Evolutionary conservation across 768 basidiomycete species (phyloP).

Genomic region (Amanita molliuscula): DNA sequence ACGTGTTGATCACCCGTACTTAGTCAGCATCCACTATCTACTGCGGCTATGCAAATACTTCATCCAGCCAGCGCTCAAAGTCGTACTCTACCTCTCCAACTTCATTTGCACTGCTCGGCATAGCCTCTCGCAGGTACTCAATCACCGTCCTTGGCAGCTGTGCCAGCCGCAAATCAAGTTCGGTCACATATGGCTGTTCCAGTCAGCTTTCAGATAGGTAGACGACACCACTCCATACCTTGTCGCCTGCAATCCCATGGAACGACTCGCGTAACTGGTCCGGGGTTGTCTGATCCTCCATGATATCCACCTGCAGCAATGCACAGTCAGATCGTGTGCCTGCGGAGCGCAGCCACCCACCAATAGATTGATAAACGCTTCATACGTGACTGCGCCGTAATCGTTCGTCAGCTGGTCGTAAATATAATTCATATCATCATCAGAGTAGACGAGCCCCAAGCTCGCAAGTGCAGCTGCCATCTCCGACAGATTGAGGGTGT

Average conservation of each 20-base stretch:
- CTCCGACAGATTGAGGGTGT: slow-evolving; percentile 76
- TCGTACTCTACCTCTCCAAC: slow-evolving; percentile 63
- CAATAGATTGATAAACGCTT: slow-evolving; percentile 90
- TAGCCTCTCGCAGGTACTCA: slow-evolving; percentile 72
- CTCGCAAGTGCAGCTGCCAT: slow-evolving; percentile 93
- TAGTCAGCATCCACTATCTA: background rate
- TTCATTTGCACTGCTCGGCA: slow-evolving; percentile 51
- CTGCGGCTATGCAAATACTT: slow-evolving; percentile 53
- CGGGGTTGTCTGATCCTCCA: slow-evolving; percentile 88
- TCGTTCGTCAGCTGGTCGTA: slow-evolving; percentile 70
- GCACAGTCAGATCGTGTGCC: slow-evolving; percentile 2
- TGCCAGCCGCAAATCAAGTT: slow-evolving; percentile 82
- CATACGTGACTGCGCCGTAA: slow-evolving; percentile 85
- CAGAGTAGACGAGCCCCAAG: slow-evolving; percentile 88
- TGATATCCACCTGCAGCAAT: slow-evolving; percentile 72
- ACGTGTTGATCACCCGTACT: slow-evolving; percentile 11
- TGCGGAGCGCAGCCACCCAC: slow-evolving; percentile 30
- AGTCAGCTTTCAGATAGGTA: background rate
- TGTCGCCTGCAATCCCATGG: slow-evolving; percentile 82
- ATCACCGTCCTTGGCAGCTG: slow-evolving; percentile 67
- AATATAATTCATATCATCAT: slow-evolving; percentile 80
- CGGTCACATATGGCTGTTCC: slow-evolving; percentile 79
- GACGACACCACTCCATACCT: slow-evolving; percentile 37
- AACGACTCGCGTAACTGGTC: slow-evolving; percentile 92
- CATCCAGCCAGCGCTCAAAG: slow-evolving; percentile 74